Evolutionary conservation across 2,329 filamentous ascomycete species (phyloP).

Genomic region (Colletotrichum destructivum): DNA sequence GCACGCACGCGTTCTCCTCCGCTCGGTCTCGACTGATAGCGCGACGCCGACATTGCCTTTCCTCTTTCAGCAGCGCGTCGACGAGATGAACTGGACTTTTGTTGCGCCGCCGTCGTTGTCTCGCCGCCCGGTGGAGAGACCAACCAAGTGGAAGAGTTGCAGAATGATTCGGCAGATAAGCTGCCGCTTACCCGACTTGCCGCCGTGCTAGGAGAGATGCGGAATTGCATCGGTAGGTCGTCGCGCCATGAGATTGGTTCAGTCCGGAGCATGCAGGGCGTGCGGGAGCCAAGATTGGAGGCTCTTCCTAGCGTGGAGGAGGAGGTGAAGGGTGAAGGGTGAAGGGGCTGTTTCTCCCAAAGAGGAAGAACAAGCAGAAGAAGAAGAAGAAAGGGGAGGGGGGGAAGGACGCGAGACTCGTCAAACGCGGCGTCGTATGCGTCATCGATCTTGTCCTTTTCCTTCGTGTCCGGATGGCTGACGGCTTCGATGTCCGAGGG

Average conservation of each 20-base stretch:
- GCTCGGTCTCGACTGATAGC: constrained; percentile 7
- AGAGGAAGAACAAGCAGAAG: not conserved
- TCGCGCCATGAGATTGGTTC: not conserved
- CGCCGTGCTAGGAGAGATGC: not conserved
- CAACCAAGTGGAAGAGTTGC: not conserved
- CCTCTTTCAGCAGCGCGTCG: not conserved
- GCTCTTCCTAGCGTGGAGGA: constrained; percentile 17
- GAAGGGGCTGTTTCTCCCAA: not conserved
- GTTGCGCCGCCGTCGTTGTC: not conserved
- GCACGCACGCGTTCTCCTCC: not conserved
- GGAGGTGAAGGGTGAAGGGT: too few relatives aligned
- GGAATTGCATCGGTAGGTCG: not conserved
- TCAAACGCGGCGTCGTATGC: constrained; percentile 5
- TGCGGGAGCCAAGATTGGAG: constrained; percentile 41
- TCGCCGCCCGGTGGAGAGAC: too few relatives aligned
- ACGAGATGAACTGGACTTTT: too few relatives aligned
- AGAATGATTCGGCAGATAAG: not conserved
- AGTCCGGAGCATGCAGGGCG: constrained; percentile 5
- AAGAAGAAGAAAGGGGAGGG: not conserved
- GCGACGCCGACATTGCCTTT: not conserved
- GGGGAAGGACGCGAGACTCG: not conserved
- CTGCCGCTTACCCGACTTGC: not conserved
- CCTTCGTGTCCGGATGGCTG: not conserved
- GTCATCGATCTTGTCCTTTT: not conserved
- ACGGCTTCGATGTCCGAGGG: not conserved